These are phyloP conservation scores for Choiromyces venosus DNA, from an alignment of 495 filamentous ascomycete genomes.

Conservation along the genomic window DNA sequence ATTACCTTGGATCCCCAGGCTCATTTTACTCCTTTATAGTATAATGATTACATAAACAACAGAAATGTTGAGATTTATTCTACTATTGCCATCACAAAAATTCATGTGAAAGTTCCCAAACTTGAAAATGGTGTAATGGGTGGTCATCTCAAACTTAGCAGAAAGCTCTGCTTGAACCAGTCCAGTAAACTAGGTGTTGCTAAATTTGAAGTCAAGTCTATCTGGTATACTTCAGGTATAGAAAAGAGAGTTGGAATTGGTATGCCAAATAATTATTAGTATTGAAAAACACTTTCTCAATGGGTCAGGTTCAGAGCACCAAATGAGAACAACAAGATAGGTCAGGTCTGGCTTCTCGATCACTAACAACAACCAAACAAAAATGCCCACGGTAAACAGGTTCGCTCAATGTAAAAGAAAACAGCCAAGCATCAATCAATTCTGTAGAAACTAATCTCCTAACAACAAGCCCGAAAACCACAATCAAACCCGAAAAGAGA, in stretches of 20 bases:
- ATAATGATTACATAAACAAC: slow-evolving; percentile 61
- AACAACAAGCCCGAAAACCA: no score
- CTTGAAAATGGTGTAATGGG: slow-evolving; percentile 76
- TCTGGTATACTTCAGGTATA: slow-evolving; percentile 93
- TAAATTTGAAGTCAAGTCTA: slow-evolving; percentile 92
- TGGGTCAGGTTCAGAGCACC: no score
- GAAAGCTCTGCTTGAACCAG: slow-evolving; percentile 79
- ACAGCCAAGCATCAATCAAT: no score
- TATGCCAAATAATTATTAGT: slow-evolving; percentile 43
- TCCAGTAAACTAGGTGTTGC: slow-evolving; percentile 85
- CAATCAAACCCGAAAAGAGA: no score
- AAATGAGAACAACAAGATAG: no score
- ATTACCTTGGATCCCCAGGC: slow-evolving; percentile 96
- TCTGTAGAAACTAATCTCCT: no score
- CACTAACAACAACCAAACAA: no score
- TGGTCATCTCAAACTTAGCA: slow-evolving; percentile 70
- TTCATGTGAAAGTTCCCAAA: slow-evolving; percentile 94
- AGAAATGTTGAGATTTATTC: slow-evolving; percentile 80
- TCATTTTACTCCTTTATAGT: slow-evolving; percentile 79
- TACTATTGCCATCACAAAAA: slow-evolving; percentile 89
- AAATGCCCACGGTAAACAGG: no score
- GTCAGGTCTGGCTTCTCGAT: no score
- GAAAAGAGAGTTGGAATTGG: slow-evolving; percentile 89
- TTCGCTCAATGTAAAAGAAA: no score
- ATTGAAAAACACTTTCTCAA: no score